Conservation (phyloP, 140 eudicot species). For the Ambrosia hybrid region DNA sequence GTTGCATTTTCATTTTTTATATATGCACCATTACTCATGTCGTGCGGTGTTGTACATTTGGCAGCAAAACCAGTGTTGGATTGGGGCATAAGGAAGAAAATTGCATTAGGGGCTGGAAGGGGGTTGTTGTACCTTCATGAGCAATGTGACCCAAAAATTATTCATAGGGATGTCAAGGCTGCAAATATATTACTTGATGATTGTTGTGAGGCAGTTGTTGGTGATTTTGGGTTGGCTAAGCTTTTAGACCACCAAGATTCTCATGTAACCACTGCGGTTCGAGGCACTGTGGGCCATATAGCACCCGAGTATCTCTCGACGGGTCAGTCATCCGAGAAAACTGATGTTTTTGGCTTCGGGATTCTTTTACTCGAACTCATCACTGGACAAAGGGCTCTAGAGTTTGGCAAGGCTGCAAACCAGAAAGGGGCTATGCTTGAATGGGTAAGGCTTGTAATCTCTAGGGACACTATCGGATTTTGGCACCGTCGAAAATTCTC, state of each 20-base stretch:
- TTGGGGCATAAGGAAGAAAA: slow-evolving; percentile 78
- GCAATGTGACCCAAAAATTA: slow-evolving; percentile 98
- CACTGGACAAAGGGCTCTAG: slow-evolving; percentile 87
- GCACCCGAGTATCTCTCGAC: slow-evolving; percentile 96
- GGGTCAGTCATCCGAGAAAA: slow-evolving; percentile 91
- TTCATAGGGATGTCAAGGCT: slow-evolving; percentile 93
- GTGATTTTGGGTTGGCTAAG: slow-evolving; percentile 93
- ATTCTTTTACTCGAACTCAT: slow-evolving; percentile 84
- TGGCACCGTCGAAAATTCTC: too few species aligned
- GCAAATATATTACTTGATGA: slow-evolving; percentile 89
- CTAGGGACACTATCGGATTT: too few species aligned
- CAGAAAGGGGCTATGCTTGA: slow-evolving; percentile 89
- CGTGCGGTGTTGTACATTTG: slow-evolving; percentile 24
- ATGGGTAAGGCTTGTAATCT: slow-evolving; percentile 51
- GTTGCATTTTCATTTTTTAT: background rate
- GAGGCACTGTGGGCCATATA: slow-evolving; percentile 95
- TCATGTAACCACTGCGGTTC: slow-evolving; percentile 89
- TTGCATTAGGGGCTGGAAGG: slow-evolving; percentile 86
- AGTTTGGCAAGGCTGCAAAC: slow-evolving; percentile 83
- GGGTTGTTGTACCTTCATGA: slow-evolving; percentile 90
- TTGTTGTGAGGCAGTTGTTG: slow-evolving; percentile 88
- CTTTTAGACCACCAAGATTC: slow-evolving; percentile 92
- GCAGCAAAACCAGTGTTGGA: slow-evolving; percentile 85
- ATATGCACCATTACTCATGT: background rate
- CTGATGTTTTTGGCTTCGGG: slow-evolving; percentile 94